A percentile compares a stretch with the other conserved stretches of the same genome.
phyloP scores from a whole-genome alignment of 2,329 filamentous ascomycete genomes.

The Scopulariopsis brevicaulis region DNA sequence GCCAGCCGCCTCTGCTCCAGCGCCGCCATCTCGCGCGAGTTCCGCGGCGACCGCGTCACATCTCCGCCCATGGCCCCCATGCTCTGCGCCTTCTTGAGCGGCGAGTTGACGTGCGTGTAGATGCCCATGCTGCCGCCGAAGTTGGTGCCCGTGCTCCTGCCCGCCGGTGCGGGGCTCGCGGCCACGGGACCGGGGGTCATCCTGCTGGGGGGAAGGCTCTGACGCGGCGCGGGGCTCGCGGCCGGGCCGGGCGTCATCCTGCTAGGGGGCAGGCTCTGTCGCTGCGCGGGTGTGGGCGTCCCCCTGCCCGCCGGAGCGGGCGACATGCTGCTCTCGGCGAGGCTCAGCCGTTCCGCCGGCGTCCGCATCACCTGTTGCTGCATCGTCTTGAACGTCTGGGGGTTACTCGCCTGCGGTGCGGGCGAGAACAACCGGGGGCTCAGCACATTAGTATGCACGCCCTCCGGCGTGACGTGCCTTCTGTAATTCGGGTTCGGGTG shows the following conservation, averaged over 20 bases:
- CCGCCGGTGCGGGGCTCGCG: constrained; percentile 5
- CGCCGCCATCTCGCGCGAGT: constrained; percentile 51
- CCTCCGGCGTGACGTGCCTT: constrained; percentile 59
- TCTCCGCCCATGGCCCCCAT: constrained; percentile 41
- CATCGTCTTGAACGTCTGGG: neutral
- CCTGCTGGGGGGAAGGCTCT: constrained; percentile 22
- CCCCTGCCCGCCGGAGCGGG: constrained; percentile 5
- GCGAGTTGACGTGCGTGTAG: constrained; percentile 69
- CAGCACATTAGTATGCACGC: constrained; percentile 21
- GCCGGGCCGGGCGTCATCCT: constrained; percentile 8
- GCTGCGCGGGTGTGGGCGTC: constrained; percentile 6
- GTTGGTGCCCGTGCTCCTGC: constrained; percentile 12
- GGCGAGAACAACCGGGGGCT: constrained; percentile 32
- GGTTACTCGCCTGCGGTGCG: constrained; percentile 7
- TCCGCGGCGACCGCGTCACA: constrained; percentile 36
- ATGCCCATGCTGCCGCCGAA: constrained; percentile 70
- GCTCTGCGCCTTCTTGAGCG: constrained; percentile 65
- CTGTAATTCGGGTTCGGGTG: constrained; percentile 76
- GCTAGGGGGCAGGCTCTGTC: constrained; percentile 20
- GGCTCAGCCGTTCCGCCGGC: constrained; percentile 14
- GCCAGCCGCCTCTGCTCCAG: constrained; percentile 34
- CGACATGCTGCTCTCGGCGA: constrained; percentile 17
- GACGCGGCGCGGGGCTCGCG: constrained; percentile 6
- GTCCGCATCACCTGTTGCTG: constrained; percentile 1
- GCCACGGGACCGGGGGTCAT: constrained; percentile 1